Evolutionary conservation across 352 stramenopile species (phyloP).

Genomic region (Thalassiosira livingstoniorum): DNA sequence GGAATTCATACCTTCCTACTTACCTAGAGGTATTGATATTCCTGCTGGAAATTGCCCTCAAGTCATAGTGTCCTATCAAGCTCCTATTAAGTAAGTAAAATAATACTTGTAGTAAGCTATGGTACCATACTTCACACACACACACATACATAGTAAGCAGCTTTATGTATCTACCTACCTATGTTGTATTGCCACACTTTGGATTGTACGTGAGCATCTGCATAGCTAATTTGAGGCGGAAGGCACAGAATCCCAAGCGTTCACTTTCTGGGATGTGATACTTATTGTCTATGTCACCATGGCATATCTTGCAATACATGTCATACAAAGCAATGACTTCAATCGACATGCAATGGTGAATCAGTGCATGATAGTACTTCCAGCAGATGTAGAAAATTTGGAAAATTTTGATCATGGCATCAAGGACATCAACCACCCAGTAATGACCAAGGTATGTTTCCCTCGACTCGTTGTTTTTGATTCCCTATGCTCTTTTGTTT

Average conservation of each 20-base stretch:
- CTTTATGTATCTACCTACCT: no score
- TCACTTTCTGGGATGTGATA: background rate
- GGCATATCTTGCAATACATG: conserved; percentile 7
- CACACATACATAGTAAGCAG: no score
- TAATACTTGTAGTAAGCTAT: no score
- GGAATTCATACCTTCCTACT: no score
- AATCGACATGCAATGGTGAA: conserved; percentile 1
- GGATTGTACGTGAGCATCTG: conserved; percentile 1
- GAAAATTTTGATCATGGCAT: conserved; percentile 15
- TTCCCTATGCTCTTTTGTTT: conserved; percentile 5
- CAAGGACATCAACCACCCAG: conserved; percentile 2
- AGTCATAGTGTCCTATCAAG: no score
- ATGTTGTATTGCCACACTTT: no score
- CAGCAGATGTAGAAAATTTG: conserved; percentile 8
- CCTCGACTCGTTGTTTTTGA: conserved; percentile 15
- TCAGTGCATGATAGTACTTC: conserved; percentile 22
- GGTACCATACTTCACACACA: no score
- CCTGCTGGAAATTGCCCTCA: no score
- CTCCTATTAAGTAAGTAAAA: no score
- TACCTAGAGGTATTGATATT: no score
- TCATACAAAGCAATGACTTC: conserved; percentile 18
- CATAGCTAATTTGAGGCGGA: background rate
- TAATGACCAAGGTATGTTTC: conserved; percentile 11
- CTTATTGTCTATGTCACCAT: background rate
- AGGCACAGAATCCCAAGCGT: background rate